Evolutionary conservation across 306 rosid genomes (phyloP).

Genomic region (Corylus avellana): DNA sequence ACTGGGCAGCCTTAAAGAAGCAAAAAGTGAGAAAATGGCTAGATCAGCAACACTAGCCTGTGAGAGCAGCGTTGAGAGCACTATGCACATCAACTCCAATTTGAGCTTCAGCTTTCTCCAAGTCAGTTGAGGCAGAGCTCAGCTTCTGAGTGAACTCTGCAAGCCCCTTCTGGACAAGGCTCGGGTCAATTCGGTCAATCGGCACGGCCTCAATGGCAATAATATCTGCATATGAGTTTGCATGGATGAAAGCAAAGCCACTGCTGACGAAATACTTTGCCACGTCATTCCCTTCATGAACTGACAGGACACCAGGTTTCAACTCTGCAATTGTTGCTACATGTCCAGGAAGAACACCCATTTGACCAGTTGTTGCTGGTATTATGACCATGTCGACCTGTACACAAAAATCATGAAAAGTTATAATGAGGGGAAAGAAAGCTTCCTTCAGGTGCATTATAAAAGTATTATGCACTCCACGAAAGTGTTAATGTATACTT

Average conservation of each 20-base stretch:
- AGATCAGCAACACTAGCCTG: constrained; percentile 52
- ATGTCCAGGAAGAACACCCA: constrained; percentile 99
- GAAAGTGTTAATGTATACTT: not conserved
- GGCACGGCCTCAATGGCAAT: constrained; percentile 94
- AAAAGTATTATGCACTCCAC: not conserved
- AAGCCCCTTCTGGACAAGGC: constrained; percentile 89
- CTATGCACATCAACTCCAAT: constrained; percentile 93
- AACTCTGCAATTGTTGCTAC: constrained; percentile 96
- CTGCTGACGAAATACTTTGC: constrained; percentile 88
- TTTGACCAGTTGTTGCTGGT: constrained; percentile 93
- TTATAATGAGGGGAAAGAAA: not conserved
- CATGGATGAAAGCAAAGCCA: constrained; percentile 91
- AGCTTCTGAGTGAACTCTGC: constrained; percentile 94
- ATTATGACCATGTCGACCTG: constrained; percentile 97
- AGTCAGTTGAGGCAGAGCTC: constrained; percentile 81
- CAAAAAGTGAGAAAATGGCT: constrained; percentile 28
- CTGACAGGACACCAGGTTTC: constrained; percentile 88
- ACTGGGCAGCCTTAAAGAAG: constrained; percentile 19
- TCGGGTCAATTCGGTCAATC: constrained; percentile 65
- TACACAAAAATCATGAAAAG: not conserved
- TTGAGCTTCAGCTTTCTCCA: constrained; percentile 99
- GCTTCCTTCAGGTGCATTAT: not conserved
- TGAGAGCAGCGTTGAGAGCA: constrained; percentile 74
- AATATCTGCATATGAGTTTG: constrained; percentile 80
- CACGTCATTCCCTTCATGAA: constrained; percentile 76